A percentile compares a stretch with the other conserved stretches of the same genome.
phyloP scores from a whole-genome alignment of 2,329 filamentous ascomycete genomes.

The Venturia asperata region DNA sequence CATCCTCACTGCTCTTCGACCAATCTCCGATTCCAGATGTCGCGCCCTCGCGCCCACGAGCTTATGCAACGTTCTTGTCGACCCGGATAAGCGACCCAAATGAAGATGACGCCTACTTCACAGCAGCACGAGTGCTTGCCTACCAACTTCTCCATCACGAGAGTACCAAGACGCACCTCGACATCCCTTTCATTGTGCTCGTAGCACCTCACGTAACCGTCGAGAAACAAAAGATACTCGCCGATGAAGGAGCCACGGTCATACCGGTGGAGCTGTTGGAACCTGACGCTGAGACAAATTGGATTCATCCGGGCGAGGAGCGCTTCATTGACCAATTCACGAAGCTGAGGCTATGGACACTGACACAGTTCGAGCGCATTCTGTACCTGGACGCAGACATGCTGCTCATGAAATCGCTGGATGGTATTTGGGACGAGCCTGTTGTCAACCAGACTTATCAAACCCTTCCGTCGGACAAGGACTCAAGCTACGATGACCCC shows the following conservation, averaged over 20 bases:
- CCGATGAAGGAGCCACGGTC: conserved; percentile 16
- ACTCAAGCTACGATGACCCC: background rate
- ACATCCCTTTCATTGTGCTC: conserved; percentile 20
- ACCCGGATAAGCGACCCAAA: background rate
- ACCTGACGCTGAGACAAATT: conserved; percentile 3
- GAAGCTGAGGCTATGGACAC: conserved; percentile 19
- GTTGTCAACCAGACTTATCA: background rate
- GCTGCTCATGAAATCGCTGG: conserved; percentile 19
- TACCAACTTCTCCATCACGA: conserved; percentile 19
- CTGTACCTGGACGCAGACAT: conserved; percentile 20
- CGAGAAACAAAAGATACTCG: conserved; percentile 13
- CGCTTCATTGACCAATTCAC: conserved; percentile 20
- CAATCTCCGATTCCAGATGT: background rate
- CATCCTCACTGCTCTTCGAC: conserved; percentile 5
- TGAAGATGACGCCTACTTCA: conserved; percentile 19
- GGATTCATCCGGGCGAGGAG: conserved; percentile 10
- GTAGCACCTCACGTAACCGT: conserved; percentile 18
- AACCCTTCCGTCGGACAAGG: background rate
- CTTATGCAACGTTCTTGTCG: background rate
- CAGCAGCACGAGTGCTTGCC: conserved; percentile 18
- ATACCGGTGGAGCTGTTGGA: conserved; percentile 12
- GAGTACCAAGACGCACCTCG: conserved; percentile 9
- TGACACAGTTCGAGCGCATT: conserved; percentile 19
- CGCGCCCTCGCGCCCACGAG: background rate
- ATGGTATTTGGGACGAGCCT: conserved; percentile 15